Evolutionary conservation across 768 basidiomycete genomes (phyloP).

Genomic region (Mycena kentingensis): DNA sequence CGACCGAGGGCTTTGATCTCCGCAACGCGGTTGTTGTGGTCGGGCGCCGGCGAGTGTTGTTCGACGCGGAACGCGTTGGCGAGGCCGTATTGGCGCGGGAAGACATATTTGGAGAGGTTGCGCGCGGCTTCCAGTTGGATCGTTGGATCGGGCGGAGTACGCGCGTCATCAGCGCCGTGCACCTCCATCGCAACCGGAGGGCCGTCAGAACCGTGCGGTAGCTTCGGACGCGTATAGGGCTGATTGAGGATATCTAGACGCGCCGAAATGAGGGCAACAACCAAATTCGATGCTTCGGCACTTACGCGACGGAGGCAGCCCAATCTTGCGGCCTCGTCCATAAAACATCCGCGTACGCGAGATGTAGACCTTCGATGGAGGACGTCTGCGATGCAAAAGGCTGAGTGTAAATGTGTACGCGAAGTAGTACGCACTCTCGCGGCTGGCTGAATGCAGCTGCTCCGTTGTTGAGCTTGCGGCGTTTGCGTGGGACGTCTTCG

Average conservation of each 20-base stretch:
- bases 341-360: constrained; percentile 68
- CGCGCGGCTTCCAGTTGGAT: constrained; percentile 56
- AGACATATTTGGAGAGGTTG: constrained; percentile 80
- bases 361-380: constrained; percentile 42
- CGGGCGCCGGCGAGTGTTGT: constrained; percentile 36
- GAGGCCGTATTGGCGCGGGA: constrained; percentile 77
- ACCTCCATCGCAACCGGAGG: no score
- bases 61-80: constrained; percentile 53
- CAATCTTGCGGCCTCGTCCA: constrained; percentile 56
- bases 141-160: no score
- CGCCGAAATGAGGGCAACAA: not conserved
- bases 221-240: no score
- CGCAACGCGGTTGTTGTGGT: constrained; percentile 62
- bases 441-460: not conserved
- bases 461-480: constrained; percentile 28
- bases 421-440: constrained; percentile 12
- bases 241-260: constrained; percentile 71
- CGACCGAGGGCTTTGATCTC: constrained; percentile 55
- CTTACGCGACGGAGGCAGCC: constrained; percentile 68
- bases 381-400: constrained; percentile 4
- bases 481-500: constrained; percentile 29
- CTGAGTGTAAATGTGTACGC: not conserved
- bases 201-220: no score
- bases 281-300: not conserved
- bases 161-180: no score